A percentile compares a stretch with the other conserved stretches of the same genome.
Evolutionary conservation across 2,329 filamentous ascomycete species (phyloP).

Genomic region (Juglanconis sp.): DNA sequence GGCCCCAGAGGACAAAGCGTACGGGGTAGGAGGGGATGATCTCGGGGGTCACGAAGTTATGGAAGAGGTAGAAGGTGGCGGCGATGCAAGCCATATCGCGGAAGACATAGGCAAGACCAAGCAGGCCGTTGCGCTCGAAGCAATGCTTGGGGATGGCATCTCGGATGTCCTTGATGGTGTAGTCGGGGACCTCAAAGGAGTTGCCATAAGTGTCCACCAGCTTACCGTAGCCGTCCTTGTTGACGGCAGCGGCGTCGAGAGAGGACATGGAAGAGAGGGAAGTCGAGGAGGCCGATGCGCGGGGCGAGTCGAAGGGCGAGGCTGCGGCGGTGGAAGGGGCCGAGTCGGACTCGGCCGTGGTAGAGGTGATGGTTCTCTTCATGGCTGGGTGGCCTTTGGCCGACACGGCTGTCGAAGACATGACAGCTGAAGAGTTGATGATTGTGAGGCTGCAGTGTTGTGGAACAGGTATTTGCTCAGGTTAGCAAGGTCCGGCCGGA

Average conservation of each 20-base stretch:
- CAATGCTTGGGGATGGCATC: conserved; percentile 98
- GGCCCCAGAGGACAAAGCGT: conserved; percentile 61
- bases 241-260: conserved; percentile 44
- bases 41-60: conserved; percentile 87
- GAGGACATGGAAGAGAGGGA: conserved; percentile 88
- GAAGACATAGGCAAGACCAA: conserved; percentile 76
- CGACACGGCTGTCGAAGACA: conserved; percentile 43
- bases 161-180: conserved; percentile 95
- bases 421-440: conserved; percentile 21
- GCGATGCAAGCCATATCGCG: conserved; percentile 73
- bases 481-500: too few relatives aligned
- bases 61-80: conserved; percentile 79
- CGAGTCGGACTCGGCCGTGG: conserved; percentile 40
- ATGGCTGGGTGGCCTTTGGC: conserved; percentile 40
- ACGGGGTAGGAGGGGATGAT: conserved; percentile 66
- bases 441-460: too few relatives aligned
- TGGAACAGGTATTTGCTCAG: too few relatives aligned
- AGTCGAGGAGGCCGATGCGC: conserved; percentile 72
- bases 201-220: conserved; percentile 93
- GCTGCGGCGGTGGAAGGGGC: conserved; percentile 54
- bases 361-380: conserved; percentile 45
- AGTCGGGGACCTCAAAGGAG: conserved; percentile 88
- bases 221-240: conserved; percentile 50
- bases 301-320: conserved; percentile 59
- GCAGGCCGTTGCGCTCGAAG: conserved; percentile 79